phyloP scores from a whole-genome alignment of 2,329 filamentous ascomycete species.

The Colletotrichum cordylinicola region DNA sequence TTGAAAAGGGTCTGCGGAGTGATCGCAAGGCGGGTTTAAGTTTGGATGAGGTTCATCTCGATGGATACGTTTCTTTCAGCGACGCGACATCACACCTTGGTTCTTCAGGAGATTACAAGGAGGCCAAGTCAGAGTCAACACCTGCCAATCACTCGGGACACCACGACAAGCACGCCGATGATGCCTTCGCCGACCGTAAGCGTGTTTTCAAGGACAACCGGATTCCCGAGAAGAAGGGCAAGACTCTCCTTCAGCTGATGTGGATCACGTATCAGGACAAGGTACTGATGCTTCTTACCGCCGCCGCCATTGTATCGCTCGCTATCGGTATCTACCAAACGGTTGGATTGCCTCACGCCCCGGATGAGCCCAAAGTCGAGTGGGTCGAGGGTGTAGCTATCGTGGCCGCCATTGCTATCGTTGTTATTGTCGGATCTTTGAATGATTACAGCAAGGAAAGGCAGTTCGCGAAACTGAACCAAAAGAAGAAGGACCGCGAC shows the following conservation, averaged over 20 bases:
- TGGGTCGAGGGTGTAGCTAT: constrained; percentile 87
- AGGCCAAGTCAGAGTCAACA: not conserved
- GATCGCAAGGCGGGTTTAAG: constrained; percentile 78
- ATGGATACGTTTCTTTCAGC: constrained; percentile 74
- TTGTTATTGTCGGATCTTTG: constrained; percentile 76
- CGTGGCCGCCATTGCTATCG: constrained; percentile 79
- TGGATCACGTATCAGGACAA: constrained; percentile 90
- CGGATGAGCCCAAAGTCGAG: constrained; percentile 36
- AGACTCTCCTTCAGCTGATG: constrained; percentile 74
- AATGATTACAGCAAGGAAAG: constrained; percentile 85
- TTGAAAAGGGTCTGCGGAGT: constrained; percentile 80
- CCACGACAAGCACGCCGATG: constrained; percentile 21
- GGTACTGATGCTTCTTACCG: constrained; percentile 74
- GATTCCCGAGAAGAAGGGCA: constrained; percentile 76
- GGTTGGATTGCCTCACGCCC: constrained; percentile 62
- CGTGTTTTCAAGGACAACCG: constrained; percentile 76
- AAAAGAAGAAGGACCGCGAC: constrained; percentile 77
- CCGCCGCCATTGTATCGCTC: constrained; percentile 75
- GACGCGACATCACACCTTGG: constrained; percentile 57
- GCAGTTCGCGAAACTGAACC: constrained; percentile 80
- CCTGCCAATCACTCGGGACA: not conserved
- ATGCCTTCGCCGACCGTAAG: constrained; percentile 66
- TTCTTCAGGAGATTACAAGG: constrained; percentile 18
- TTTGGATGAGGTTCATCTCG: constrained; percentile 72
- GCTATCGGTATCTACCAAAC: constrained; percentile 79